Evolutionary conservation across 306 rosid species (phyloP).

Genomic region (Astragalus glycyphyllos): DNA sequence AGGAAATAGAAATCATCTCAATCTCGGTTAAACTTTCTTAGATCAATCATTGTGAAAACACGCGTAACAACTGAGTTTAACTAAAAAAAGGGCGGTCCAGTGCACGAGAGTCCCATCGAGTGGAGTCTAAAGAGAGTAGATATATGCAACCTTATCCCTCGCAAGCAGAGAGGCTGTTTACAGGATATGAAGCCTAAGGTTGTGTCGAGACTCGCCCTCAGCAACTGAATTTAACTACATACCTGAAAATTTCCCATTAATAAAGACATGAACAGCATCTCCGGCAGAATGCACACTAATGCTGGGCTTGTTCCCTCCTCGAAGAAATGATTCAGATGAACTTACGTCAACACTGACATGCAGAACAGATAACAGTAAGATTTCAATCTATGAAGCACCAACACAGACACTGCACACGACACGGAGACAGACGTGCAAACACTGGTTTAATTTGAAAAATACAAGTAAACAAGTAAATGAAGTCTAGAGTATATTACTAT

Average conservation of each 20-base stretch:
- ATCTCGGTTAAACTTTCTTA: slow-evolving; percentile 33
- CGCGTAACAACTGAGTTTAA: not conserved
- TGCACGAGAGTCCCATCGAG: too few species aligned
- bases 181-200: too few species aligned
- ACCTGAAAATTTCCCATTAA: slow-evolving; percentile 89
- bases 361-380: slow-evolving; percentile 32
- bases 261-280: slow-evolving; percentile 84
- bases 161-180: too few species aligned
- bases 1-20: slow-evolving; percentile 25
- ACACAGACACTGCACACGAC: too few species aligned
- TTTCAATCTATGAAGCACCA: too few species aligned
- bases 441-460: too few species aligned
- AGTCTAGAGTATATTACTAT: not conserved
- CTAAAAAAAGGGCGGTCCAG: too few species aligned
- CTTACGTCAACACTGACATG: slow-evolving; percentile 67
- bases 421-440: too few species aligned
- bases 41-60: not conserved
- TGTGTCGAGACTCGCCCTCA: too few species aligned
- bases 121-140: too few species aligned
- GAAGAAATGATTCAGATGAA: slow-evolving; percentile 77
- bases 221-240: slow-evolving; percentile 29
- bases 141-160: too few species aligned
- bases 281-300: slow-evolving; percentile 80
- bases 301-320: slow-evolving; percentile 71
- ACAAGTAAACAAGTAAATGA: too few species aligned